Base-by-base conservation (phyloP, 176 grass and related monocot genomes). In the Carex pumila region DNA sequence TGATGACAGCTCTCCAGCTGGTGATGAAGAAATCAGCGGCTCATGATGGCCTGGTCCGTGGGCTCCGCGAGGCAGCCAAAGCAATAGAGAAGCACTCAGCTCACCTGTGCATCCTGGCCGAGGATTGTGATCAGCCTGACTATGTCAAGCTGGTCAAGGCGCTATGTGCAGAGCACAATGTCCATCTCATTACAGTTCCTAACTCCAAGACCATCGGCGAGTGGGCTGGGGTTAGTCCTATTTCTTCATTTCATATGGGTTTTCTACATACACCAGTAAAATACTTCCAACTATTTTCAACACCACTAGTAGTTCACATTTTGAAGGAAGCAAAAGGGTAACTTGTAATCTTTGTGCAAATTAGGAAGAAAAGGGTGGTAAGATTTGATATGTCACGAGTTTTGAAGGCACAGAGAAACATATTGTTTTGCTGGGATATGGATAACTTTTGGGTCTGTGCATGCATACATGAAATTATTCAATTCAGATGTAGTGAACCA, bases 71-170 rank as follows among this genome's bases (percentile, higher is more conserved):
- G 77, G 70, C 57, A 1, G 80, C 80, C 41, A 88, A 88, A 50
- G 86, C 86, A 19, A 88, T 88, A 39, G 86, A 88, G 81, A 88
- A 88, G 69, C 86, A 88, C 64, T 63, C 71, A 1, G 86, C 86
- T 7, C 81, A 88, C 54, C 79, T 88, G 5, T 88, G 86, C 69
- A 66, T 88, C 31, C 70, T 88, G 5, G 86, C 86, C 0, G 86
- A 88, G 60, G 86, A 84, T 57, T 88, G 86, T 19, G 80, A 93
- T 81, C 91, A 93, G 86, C 84, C 91, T 87, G 92, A 93, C 79
- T 93, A 89, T 57, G 87, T 91, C 34, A 94, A 94, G 78, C 83
- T 94, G 22, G 87, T 94, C 31, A 94, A 94, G 72, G 89, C 89
- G 12, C 92, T 94, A 2, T 94, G 89, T 2, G 87, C 83, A 58